Percentiles rank a stretch among this genome's conserved stretches.
Conservation (phyloP, 371 early-diverging fungal species). For the Mortierella sp. region DNA sequence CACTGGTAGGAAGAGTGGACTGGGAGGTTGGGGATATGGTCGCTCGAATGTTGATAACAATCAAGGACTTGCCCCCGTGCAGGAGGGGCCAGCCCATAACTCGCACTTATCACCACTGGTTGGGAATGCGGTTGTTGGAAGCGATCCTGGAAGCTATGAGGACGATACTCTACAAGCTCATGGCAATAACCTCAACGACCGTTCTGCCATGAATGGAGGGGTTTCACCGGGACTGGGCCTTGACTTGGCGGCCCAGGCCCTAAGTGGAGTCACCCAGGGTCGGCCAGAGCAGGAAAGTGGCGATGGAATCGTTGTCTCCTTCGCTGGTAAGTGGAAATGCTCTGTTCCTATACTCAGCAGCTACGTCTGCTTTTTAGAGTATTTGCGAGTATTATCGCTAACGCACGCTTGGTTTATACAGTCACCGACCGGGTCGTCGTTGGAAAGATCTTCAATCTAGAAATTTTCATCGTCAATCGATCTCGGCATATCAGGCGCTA, state of each 20-base stretch:
- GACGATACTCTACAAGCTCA: conserved; percentile 29
- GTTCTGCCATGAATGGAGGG: conserved; percentile 26
- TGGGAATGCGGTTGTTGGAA: conserved; percentile 17
- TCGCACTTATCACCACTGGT: conserved; percentile 22
- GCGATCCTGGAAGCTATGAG: conserved; percentile 37
- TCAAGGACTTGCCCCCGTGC: conserved; percentile 49
- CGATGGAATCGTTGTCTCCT: conserved; percentile 77
- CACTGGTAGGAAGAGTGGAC: conserved; percentile 27
- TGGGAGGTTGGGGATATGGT: conserved; percentile 41
- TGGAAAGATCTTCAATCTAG: conserved; percentile 78
- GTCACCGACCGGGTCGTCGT: conserved; percentile 65
- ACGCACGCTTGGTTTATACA: conserved; percentile 1
- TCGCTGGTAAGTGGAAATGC: conserved; percentile 62
- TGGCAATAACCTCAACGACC: conserved; percentile 13
- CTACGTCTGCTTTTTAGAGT: background rate
- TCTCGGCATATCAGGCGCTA: conserved; percentile 75
- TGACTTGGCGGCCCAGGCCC: conserved; percentile 33
- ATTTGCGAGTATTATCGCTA: background rate
- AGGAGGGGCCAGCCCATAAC: conserved; percentile 22
- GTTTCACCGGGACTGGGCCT: conserved; percentile 41
- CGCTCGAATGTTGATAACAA: conserved; percentile 10
- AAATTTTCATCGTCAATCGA: conserved; percentile 81
- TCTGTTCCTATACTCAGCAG: background rate
- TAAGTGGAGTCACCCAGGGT: conserved; percentile 30
- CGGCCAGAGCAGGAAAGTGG: conserved; percentile 42